Percentiles rank a stretch among this genome's conserved stretches.
These are phyloP conservation scores for Tilletia caries DNA, from an alignment of 1,284 basidiomycete genomes.

Conservation along the genomic window DNA sequence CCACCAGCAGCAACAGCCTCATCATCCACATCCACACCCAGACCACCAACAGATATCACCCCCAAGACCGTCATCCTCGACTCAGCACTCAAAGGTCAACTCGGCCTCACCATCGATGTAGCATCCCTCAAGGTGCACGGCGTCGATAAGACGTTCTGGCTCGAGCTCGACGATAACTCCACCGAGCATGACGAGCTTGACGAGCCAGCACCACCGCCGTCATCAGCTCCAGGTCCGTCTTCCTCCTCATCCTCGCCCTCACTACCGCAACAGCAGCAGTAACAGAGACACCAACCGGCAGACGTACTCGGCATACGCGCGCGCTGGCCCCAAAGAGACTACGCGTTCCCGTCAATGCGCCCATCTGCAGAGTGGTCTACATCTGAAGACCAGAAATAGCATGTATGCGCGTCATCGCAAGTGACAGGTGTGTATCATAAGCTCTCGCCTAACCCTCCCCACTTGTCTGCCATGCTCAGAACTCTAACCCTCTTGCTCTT, in stretches of 20 bases:
- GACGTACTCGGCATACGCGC: neutral
- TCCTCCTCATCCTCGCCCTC: too few relatives aligned
- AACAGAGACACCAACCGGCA: neutral
- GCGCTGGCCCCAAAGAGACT: slow-evolving; percentile 9
- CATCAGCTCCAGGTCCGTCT: neutral
- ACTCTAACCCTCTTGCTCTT: neutral
- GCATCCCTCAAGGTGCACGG: slow-evolving; percentile 92
- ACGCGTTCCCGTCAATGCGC: slow-evolving; percentile 59
- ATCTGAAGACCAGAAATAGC: slow-evolving; percentile 82
- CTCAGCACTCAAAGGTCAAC: slow-evolving; percentile 77
- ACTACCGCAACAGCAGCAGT: neutral
- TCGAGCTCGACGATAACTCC: slow-evolving; percentile 61
- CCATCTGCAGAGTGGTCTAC: slow-evolving; percentile 86
- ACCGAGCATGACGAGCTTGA: slow-evolving; percentile 11
- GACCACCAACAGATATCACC: neutral
- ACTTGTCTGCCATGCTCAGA: neutral
- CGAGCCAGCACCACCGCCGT: neutral
- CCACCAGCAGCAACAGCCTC: neutral
- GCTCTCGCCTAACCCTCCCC: neutral
- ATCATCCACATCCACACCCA: neutral
- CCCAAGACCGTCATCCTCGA: slow-evolving; percentile 92
- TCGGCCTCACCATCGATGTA: slow-evolving; percentile 89
- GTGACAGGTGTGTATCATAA: slow-evolving; percentile 60
- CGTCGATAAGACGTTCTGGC: slow-evolving; percentile 99
- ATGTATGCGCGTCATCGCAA: slow-evolving; percentile 83